Conservation (phyloP, 345 rosid genomes). For the Acer negundo region DNA sequence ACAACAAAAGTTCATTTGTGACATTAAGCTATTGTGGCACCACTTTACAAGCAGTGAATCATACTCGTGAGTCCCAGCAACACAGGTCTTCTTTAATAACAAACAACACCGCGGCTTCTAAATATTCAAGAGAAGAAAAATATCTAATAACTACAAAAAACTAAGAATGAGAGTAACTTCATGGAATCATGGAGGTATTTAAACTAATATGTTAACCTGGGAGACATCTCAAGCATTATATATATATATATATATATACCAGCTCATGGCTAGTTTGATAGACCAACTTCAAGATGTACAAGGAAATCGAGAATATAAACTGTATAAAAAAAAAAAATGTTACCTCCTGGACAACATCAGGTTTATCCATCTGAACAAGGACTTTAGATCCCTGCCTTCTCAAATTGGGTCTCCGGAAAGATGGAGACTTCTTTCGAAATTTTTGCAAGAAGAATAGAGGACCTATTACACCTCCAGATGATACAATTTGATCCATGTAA, state of each 20-base stretch:
- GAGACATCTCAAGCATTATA: not conserved
- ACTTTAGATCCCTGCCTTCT: slow-evolving; percentile 62
- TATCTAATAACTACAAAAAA: not conserved
- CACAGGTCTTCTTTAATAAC: not conserved
- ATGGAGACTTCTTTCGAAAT: slow-evolving; percentile 37
- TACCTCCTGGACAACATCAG: slow-evolving; percentile 87
- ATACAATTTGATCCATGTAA: slow-evolving; percentile 58
- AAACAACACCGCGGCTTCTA: not conserved
- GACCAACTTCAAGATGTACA: not conserved
- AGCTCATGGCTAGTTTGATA: not conserved
- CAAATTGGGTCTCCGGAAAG: slow-evolving; percentile 55
- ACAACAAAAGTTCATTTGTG: not conserved
- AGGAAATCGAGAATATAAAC: not conserved
- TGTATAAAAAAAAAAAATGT: slow-evolving; percentile 14
- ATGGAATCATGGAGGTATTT: not conserved
- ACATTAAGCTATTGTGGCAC: not conserved
- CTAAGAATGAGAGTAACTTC: not conserved
- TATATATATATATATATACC: not conserved
- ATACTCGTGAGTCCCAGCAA: not conserved
- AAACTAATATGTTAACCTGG: not conserved
- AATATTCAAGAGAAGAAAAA: not conserved
- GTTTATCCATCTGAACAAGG: slow-evolving; percentile 67
- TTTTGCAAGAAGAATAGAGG: slow-evolving; percentile 51
- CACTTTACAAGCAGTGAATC: not conserved
- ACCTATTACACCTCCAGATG: slow-evolving; percentile 57